These are phyloP conservation scores for Penicillium flavigenum DNA, from an alignment of 495 filamentous ascomycete genomes.

Conservation along the genomic window DNA sequence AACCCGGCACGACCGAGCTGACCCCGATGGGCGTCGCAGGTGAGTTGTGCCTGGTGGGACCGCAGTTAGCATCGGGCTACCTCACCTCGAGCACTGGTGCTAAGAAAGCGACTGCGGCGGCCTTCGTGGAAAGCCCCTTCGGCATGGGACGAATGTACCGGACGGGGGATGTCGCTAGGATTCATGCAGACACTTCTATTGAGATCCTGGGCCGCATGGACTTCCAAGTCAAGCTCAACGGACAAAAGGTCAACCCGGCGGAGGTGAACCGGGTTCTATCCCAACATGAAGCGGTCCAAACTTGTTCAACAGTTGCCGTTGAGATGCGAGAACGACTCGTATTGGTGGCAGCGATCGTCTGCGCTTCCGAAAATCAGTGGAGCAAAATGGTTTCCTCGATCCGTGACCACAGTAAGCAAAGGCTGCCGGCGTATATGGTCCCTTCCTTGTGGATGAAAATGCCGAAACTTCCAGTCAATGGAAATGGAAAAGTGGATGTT, in stretches of 20 bases:
- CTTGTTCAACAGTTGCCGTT: conserved; percentile 10
- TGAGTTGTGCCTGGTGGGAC: conserved; percentile 5
- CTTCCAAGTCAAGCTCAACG: conserved; percentile 46
- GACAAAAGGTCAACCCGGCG: conserved; percentile 42
- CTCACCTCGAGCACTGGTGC: conserved; percentile 17
- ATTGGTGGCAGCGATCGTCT: conserved; percentile 22
- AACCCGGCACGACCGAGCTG: conserved; percentile 6
- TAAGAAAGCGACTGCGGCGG: conserved; percentile 20
- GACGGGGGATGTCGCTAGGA: conserved; percentile 34
- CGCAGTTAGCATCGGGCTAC: conserved; percentile 19
- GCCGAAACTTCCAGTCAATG: conserved; percentile 15
- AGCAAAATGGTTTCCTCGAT: conserved; percentile 7
- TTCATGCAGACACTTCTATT: conserved; percentile 33
- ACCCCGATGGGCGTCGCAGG: conserved; percentile 3
- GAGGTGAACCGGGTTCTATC: conserved; percentile 26
- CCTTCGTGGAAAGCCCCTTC: conserved; percentile 30
- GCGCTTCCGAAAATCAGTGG: conserved; percentile 4
- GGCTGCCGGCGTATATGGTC: conserved; percentile 25
- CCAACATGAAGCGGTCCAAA: conserved; percentile 5
- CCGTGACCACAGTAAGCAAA: conserved; percentile 7
- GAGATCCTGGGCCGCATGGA: conserved; percentile 44
- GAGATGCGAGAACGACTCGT: conserved; percentile 15
- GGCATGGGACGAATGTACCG: conserved; percentile 28
- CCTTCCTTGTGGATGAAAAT: conserved; percentile 22
- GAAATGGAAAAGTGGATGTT: conserved; percentile 25